Conservation (phyloP, 306 rosid genomes). For the Geum urbanum region DNA sequence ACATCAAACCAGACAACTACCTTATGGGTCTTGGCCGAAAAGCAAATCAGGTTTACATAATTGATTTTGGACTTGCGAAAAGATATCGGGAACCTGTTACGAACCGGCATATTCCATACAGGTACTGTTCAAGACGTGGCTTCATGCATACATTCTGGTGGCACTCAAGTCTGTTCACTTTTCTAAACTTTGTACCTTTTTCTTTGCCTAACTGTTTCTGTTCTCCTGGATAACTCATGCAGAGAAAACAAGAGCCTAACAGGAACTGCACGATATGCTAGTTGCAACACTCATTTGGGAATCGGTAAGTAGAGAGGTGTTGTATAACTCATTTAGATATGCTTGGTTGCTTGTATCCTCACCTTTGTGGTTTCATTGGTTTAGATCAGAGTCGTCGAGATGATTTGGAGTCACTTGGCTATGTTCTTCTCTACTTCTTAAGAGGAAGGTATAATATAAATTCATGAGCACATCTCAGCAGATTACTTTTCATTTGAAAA, state of each 20-base stretch:
- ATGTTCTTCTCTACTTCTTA: slow-evolving; percentile 75
- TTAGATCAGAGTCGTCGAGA: slow-evolving; percentile 88
- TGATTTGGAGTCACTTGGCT: slow-evolving; percentile 90
- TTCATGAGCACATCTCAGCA: neutral
- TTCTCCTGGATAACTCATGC: slow-evolving; percentile 9
- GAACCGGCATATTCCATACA: slow-evolving; percentile 69
- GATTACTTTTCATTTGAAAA: neutral
- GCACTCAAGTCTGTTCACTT: neutral
- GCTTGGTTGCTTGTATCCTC: neutral
- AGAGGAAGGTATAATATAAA: slow-evolving; percentile 60
- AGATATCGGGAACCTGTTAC: slow-evolving; percentile 62
- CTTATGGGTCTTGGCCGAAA: slow-evolving; percentile 90
- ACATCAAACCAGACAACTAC: slow-evolving; percentile 93
- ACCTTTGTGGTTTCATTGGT: slow-evolving; percentile 7
- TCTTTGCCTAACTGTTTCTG: neutral
- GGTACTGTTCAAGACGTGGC: slow-evolving; percentile 28
- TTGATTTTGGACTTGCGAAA: slow-evolving; percentile 88
- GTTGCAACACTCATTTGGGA: slow-evolving; percentile 85
- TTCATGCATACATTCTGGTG: neutral
- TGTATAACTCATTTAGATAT: neutral
- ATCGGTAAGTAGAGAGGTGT: slow-evolving; percentile 41
- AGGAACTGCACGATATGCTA: slow-evolving; percentile 90
- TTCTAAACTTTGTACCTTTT: neutral
- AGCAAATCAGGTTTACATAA: slow-evolving; percentile 89
- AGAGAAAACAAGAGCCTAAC: slow-evolving; percentile 83